Evolutionary conservation across 306 rosid genomes (phyloP).

Genomic region (Urtica urens): DNA sequence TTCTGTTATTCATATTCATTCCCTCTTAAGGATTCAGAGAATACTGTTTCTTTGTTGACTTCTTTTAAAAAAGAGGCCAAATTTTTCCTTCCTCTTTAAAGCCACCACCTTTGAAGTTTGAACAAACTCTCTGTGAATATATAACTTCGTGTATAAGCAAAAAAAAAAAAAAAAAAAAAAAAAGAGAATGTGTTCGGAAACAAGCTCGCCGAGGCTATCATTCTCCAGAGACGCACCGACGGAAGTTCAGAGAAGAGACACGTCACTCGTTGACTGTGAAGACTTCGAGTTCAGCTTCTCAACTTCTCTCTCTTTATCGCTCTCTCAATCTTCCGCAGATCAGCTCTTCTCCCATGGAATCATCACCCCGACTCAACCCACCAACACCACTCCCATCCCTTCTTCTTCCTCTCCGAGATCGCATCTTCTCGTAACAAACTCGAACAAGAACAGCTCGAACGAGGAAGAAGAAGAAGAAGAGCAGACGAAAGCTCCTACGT

Average conservation of each 20-base stretch:
- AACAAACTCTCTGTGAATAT: conserved; percentile 6
- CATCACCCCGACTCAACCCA: conserved; percentile 52
- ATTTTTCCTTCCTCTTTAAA: conserved; percentile 10
- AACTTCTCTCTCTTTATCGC: conserved; percentile 19
- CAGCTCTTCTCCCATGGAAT: conserved; percentile 79
- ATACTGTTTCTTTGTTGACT: too few relatives aligned
- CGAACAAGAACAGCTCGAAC: conserved; percentile 8
- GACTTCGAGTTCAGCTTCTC: conserved; percentile 62
- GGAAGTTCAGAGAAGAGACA: conserved; percentile 26
- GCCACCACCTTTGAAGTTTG: conserved; percentile 1
- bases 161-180: background rate
- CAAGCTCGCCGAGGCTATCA: conserved; percentile 59
- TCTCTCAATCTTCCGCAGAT: conserved; percentile 68
- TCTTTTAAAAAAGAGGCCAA: conserved; percentile 14
- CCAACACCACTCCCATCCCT: conserved; percentile 25
- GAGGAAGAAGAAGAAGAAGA: background rate
- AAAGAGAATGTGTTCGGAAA: conserved; percentile 49
- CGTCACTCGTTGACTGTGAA: conserved; percentile 37
- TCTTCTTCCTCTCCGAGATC: conserved; percentile 42
- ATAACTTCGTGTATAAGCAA: too few relatives aligned
- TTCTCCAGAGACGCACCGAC: conserved; percentile 43
- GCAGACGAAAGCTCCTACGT: conserved; percentile 14
- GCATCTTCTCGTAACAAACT: conserved; percentile 2
- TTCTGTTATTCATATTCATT: too few relatives aligned
- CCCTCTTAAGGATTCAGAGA: too few relatives aligned